These are phyloP conservation scores for Aspergillus nanangensis DNA, from an alignment of 495 filamentous ascomycete species.

Conservation along the genomic window DNA sequence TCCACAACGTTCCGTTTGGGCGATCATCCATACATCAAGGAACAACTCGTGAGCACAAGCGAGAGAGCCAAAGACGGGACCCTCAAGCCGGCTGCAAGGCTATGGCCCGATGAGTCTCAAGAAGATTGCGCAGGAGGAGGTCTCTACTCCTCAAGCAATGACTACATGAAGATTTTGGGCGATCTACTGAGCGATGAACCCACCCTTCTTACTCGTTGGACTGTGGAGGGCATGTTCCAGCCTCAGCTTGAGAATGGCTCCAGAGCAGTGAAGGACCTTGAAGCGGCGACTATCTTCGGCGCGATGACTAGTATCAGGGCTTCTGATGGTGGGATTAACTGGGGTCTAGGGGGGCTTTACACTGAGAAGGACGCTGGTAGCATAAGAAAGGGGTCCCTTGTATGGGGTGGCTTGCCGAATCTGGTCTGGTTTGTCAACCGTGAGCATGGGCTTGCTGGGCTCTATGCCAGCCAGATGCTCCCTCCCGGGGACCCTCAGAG, in stretches of 20 bases:
- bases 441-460: neutral
- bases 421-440: constrained; percentile 4
- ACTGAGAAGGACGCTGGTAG: constrained; percentile 1
- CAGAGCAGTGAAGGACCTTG: neutral
- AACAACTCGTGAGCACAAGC: neutral
- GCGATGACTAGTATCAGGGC: neutral
- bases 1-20: constrained; percentile 20
- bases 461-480: neutral
- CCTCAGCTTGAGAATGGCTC: neutral
- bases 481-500: neutral
- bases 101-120: neutral
- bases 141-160: neutral
- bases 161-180: neutral
- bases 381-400: neutral
- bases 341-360: constrained; percentile 1
- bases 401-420: constrained; percentile 3
- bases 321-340: no score
- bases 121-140: neutral
- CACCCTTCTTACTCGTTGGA: neutral
- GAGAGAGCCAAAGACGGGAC: neutral
- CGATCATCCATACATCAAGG: neutral
- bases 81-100: neutral
- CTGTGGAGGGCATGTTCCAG: neutral
- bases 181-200: neutral
- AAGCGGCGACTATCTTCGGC: neutral